Evolutionary conservation across 495 filamentous ascomycete genomes (phyloP), one percentile per base, ranked within the genome.

Genomic region (Xylaria nigripes): DNA sequence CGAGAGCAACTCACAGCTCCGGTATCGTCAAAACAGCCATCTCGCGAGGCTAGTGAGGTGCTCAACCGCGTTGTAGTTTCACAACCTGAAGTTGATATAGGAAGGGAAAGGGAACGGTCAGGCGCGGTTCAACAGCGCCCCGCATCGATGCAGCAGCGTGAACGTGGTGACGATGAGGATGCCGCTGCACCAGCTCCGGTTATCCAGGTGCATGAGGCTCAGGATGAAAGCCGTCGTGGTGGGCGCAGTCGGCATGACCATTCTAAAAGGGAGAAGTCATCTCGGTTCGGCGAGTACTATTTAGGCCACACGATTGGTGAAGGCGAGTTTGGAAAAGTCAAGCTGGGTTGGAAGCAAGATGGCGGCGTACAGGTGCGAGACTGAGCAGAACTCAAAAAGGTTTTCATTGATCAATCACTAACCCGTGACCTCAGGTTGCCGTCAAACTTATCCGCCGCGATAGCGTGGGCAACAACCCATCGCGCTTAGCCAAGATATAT

Each of bases 291-390:
- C 34, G 88, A 95, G 23, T 99, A 96, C 65, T 89, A 93, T 52
- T 76, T 99, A 8, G 93, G 93, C 4, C 90, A 95, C 61, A 96
- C 92, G n/a, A 84, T 99, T 24, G 93, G 93, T 45, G 93, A 97
- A 73, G 93, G 93, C 29, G 93, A 99, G 64, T 99, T 99, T 67
- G 93, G 93, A 48, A 99, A 99, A 65, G 93, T 99, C 61, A 97
- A 96, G 69, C 80, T 99, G 61, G 93, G 93, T n/a, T 99, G 94
- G 93, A 97, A 95, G 71, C 84, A 86, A 66, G 91, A 96, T 69
- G 90, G 89, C 24, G 90, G 86, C 54, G 85, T 95, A 42, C 79
- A 85, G 71, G 81, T 84, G n/a, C n/a, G 68, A 45, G 76, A 67
- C n/a, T 21, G 19, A 16, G n/a, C 12, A 32, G 23, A 22, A 15